These are phyloP conservation scores for Oryza coarctata DNA, from an alignment of 176 grass and related monocot species.

Conservation along the genomic window DNA sequence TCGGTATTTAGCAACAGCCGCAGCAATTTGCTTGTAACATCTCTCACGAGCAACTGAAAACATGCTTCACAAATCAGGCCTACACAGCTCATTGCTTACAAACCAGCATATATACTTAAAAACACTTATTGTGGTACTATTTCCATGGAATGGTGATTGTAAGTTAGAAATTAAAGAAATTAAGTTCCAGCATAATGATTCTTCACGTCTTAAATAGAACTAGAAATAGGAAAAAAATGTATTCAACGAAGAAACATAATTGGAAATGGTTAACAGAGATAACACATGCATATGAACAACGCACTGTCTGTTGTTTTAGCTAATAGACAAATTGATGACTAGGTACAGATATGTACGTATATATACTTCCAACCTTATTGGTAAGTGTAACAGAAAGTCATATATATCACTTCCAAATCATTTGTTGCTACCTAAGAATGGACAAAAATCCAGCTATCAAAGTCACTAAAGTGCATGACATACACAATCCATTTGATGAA, in stretches of 20 bases:
- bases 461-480: not conserved
- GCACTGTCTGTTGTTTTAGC: not conserved
- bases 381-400: not conserved
- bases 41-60: slow-evolving; percentile 87
- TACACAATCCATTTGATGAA: not conserved
- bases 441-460: not conserved
- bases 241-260: slow-evolving; percentile 16
- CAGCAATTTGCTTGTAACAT: slow-evolving; percentile 90
- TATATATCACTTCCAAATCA: not conserved
- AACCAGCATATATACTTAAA: slow-evolving; percentile 18
- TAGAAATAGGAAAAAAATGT: not conserved
- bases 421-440: slow-evolving; percentile 19
- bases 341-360: not conserved
- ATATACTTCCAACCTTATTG: not conserved
- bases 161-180: slow-evolving; percentile 14
- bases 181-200: slow-evolving; percentile 1
- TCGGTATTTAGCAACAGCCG: slow-evolving; percentile 83
- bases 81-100: not conserved
- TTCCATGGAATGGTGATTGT: slow-evolving; percentile 1
- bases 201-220: not conserved
- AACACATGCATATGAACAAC: slow-evolving; percentile 6
- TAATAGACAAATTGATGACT: slow-evolving; percentile 30
- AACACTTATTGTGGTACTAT: slow-evolving; percentile 18
- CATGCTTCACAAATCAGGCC: slow-evolving; percentile 23
- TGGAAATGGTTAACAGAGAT: slow-evolving; percentile 25